Evolutionary conservation across 164 flowering plant genomes (phyloP).

Genomic region (Stephania yunnanensis): DNA sequence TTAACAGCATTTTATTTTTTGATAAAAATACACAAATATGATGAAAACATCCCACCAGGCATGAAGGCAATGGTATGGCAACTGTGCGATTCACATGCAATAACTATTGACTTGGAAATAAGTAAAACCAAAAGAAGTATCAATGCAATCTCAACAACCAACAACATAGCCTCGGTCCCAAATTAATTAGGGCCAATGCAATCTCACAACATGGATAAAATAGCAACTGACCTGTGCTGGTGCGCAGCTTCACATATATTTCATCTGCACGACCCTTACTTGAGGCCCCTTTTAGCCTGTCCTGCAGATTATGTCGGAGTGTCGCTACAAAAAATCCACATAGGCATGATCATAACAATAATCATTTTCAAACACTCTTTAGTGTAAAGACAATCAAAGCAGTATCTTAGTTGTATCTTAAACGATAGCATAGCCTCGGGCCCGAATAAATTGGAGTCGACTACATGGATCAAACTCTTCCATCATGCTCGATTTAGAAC

Average conservation of each 20-base stretch:
- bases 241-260: conserved; percentile 81
- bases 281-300: conserved; percentile 67
- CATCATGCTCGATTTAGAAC: too few species aligned
- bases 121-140: background rate
- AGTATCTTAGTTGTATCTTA: background rate
- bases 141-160: background rate
- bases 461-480: too few species aligned
- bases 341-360: background rate
- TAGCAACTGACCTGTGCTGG: conserved; percentile 73
- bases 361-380: background rate
- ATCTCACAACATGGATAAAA: background rate
- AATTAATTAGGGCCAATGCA: background rate
- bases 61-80: background rate
- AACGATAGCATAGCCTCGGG: too few species aligned
- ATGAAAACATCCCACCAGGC: background rate
- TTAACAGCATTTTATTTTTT: too few species aligned
- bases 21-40: too few species aligned
- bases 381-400: background rate
- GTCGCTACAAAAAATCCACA: conserved; percentile 52
- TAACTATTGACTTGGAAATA: too few species aligned
- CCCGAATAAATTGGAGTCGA: too few species aligned
- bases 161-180: too few species aligned
- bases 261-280: conserved; percentile 74
- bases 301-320: conserved; percentile 92
- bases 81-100: too few species aligned